Evolutionary conservation across 2,329 filamentous ascomycete genomes (phyloP), one percentile per base, ranked within the genome.

Genomic region (Sclerotinia borealis): DNA sequence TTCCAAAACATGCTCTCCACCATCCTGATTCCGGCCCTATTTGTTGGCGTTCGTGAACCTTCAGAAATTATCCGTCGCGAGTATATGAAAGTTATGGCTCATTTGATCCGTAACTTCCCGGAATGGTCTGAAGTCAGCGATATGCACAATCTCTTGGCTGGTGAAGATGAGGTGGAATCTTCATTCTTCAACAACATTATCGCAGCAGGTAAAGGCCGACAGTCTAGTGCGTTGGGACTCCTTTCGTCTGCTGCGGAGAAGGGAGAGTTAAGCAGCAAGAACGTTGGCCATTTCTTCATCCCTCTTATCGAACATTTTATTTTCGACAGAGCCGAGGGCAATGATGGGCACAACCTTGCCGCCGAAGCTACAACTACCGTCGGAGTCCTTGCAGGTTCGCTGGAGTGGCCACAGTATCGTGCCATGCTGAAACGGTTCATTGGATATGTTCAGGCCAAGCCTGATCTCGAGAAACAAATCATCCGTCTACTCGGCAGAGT

Each of bases 301-400:
- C 96, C 95, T 0, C 80, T 99, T 25, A 81, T 98, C 11, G 95
- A 99, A 73, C 93, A 97, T 73, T 98, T 97, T 72, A 88, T 97
- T 29, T 93, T 96, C 72, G 89, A 92, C 64, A 86, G 89, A 65
- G 85, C 84, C 5, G 90, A 92, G 54, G 81, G 82, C 10, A 80
- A 75, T 27, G 92, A 96, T 73, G 92, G 92, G 41, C 90, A 96
- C 69, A 93, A 92, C 56, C 81, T 98, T 60, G 88, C 92, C 56
- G 92, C 92, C 19, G 92, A 97, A 75, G 88, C 93, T 6, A 89
- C 92, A n/a, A 85, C 82, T 11, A 89, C 92, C 0, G 88, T 99
- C 64, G 88, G 90, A 2, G 81, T 83, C 31, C 76, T 99, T 63
- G 86, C 90, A 5, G 81, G 85, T 66, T 91, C 87, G 65, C 77